Conservation (phyloP, 768 basidiomycete species). For the Daedaleopsis sinensis region DNA sequence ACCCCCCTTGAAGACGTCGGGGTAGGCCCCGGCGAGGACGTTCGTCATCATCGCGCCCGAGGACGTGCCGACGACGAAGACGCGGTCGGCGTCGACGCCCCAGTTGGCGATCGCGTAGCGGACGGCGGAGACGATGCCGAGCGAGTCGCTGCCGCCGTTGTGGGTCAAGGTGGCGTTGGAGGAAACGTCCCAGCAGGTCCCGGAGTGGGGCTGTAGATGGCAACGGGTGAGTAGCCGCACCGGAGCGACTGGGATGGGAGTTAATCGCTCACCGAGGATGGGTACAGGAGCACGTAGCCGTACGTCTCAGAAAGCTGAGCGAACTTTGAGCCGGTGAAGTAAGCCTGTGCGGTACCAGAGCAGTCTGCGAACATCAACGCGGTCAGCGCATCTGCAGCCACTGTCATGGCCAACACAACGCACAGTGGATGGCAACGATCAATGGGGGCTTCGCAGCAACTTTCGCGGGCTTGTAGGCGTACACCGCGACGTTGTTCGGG, state of each 20-base stretch:
- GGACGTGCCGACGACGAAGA: conserved; percentile 54
- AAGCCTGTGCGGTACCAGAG: conserved; percentile 52
- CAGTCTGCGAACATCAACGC: conserved; percentile 33
- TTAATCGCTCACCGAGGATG: conserved; percentile 22
- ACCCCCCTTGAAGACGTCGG: conserved; percentile 54
- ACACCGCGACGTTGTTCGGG: conserved; percentile 55
- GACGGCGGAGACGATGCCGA: conserved; percentile 50
- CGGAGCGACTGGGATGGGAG: background rate
- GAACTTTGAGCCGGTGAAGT: conserved; percentile 51
- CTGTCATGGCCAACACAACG: background rate
- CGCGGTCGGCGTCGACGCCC: conserved; percentile 46
- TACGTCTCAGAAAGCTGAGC: conserved; percentile 51
- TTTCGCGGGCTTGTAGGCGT: conserved; percentile 36
- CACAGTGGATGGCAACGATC: conserved; percentile 47
- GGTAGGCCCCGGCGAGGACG: conserved; percentile 56
- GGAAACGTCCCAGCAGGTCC: conserved; percentile 58
- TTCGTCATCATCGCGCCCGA: conserved; percentile 67
- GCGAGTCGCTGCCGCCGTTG: conserved; percentile 57
- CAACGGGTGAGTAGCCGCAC: background rate
- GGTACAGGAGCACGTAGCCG: conserved; percentile 54
- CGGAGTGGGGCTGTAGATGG: conserved; percentile 25
- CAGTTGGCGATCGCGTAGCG: conserved; percentile 52
- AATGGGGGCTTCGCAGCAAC: conserved; percentile 40
- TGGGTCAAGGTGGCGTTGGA: conserved; percentile 54
- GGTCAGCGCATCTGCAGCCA: background rate